Percentiles rank a stretch among this genome's conserved stretches.
Evolutionary conservation across 2,329 filamentous ascomycete species (phyloP).

Genomic region (Alternaria gaisen): DNA sequence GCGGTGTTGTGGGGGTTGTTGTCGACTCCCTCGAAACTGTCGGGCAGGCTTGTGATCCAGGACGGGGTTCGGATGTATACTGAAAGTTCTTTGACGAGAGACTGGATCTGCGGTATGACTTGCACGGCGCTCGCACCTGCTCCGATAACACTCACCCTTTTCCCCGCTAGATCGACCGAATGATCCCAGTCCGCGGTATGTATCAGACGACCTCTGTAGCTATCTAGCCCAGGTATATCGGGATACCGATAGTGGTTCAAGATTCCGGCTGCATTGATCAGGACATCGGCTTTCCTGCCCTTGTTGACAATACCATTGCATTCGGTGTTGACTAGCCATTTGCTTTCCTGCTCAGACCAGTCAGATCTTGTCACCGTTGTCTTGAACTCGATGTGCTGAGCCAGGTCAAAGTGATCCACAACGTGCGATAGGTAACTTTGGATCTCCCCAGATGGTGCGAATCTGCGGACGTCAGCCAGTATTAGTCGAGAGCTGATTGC

Average conservation of each 20-base stretch:
- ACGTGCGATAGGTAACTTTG: background rate
- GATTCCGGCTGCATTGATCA: slow-evolving; percentile 6
- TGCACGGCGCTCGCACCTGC: slow-evolving; percentile 39
- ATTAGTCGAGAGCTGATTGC: background rate
- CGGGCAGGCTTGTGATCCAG: slow-evolving; percentile 4
- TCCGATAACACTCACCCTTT: slow-evolving; percentile 44
- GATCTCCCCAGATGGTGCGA: background rate
- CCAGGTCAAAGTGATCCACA: background rate
- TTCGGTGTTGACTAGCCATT: background rate
- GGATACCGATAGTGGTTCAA: slow-evolving; percentile 4
- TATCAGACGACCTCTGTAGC: background rate
- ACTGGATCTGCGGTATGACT: slow-evolving; percentile 1
- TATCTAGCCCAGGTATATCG: background rate
- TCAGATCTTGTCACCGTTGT: background rate
- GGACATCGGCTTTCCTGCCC: background rate
- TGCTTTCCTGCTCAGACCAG: background rate
- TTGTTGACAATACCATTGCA: background rate
- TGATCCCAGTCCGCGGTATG: slow-evolving; percentile 9
- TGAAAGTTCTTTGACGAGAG: background rate
- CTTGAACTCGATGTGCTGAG: background rate
- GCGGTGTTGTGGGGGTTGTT: background rate
- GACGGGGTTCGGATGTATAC: slow-evolving; percentile 8
- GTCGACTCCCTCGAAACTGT: background rate
- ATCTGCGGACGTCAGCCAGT: background rate
- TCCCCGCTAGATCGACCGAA: slow-evolving; percentile 25